Evolutionary conservation across 139 green algal species (phyloP).

Genomic region (Tetradesmus obliquus): DNA sequence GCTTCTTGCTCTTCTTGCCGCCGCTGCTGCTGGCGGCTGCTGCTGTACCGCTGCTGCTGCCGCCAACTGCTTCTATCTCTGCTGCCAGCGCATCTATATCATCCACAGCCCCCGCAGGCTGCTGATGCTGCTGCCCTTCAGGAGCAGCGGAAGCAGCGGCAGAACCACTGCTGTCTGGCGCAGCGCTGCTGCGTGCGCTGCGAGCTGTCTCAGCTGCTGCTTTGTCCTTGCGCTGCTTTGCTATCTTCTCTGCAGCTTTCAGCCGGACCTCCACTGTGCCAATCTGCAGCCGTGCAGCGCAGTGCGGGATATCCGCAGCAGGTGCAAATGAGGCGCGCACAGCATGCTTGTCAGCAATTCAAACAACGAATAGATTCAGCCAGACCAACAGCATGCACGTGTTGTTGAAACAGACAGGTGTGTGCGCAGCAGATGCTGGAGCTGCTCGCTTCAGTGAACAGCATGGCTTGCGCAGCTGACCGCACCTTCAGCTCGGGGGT

Average conservation of each 20-base stretch:
- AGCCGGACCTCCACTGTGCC: background rate
- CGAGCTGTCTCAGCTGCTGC: background rate
- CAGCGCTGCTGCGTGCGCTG: background rate
- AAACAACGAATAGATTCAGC: background rate
- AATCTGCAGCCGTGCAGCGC: background rate
- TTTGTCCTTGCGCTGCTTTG: background rate
- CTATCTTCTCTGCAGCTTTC: background rate
- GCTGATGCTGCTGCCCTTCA: background rate
- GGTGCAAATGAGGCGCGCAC: too few species aligned
- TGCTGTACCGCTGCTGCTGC: background rate
- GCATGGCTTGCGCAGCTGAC: too few species aligned
- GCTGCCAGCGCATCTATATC: conserved; percentile 31
- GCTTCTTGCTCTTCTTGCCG: background rate
- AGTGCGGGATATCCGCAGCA: background rate
- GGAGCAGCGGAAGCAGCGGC: background rate
- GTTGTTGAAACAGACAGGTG: background rate
- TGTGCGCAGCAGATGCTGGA: background rate
- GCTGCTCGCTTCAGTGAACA: too few species aligned
- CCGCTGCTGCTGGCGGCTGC: background rate
- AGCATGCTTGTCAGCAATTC: background rate
- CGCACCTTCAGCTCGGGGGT: background rate
- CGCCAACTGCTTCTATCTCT: conserved; percentile 20
- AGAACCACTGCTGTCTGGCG: background rate
- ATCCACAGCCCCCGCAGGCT: background rate
- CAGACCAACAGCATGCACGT: background rate